Percentiles rank a stretch among this genome's conserved stretches.
Evolutionary conservation across 2,329 filamentous ascomycete genomes (phyloP).

Genomic region (Aspergillus sp.): DNA sequence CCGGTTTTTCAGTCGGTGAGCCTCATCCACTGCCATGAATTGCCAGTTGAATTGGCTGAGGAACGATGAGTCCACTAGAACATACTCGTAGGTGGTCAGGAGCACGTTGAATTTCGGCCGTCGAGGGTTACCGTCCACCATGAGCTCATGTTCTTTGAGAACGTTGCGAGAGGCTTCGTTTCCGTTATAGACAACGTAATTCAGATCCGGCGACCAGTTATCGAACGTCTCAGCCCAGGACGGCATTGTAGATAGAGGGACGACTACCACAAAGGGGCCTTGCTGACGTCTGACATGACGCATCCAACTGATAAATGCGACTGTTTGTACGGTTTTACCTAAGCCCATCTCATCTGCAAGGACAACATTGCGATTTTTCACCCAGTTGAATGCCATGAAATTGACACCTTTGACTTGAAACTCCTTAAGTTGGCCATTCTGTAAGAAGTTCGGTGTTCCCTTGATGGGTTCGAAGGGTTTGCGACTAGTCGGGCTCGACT

Average conservation of each 20-base stretch:
- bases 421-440: constrained; percentile 78
- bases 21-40: constrained; percentile 92
- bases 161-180: constrained; percentile 81
- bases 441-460: constrained; percentile 81
- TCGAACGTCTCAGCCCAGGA: constrained; percentile 99
- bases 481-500: constrained; percentile 74
- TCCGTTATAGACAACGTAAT: constrained; percentile 95
- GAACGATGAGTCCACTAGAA: constrained; percentile 80
- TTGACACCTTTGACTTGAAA: constrained; percentile 95
- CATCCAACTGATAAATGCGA: constrained; percentile 95
- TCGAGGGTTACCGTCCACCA: constrained; percentile 80
- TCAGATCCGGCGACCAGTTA: constrained; percentile 90
- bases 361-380: constrained; percentile 89
- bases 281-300: constrained; percentile 86
- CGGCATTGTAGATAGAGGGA: constrained; percentile 93
- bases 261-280: constrained; percentile 95
- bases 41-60: constrained; percentile 95
- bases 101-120: constrained; percentile 97
- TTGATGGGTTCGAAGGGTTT: constrained; percentile 70
- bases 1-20: constrained; percentile 92
- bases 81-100: constrained; percentile 96
- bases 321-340: constrained; percentile 96
- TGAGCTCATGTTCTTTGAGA: constrained; percentile 85
- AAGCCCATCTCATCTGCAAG: constrained; percentile 98
- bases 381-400: constrained; percentile 96